These are phyloP conservation scores for Cladosporium oxysporum DNA, from an alignment of 2,329 filamentous ascomycete genomes.

Conservation along the genomic window DNA sequence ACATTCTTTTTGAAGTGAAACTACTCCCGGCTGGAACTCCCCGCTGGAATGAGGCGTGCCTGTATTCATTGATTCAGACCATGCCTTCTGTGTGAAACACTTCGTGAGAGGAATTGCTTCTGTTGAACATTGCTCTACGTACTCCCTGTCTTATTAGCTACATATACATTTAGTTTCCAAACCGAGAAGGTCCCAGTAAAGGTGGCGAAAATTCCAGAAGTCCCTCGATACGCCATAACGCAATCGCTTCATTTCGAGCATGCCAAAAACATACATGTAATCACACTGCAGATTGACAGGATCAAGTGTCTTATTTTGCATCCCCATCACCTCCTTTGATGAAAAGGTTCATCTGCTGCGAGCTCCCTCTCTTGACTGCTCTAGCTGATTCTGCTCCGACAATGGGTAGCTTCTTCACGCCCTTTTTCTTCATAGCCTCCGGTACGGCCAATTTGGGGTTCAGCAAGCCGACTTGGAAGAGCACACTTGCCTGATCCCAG, in stretches of 20 bases:
- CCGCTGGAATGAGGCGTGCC: not conserved
- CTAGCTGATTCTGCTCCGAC: conserved; percentile 49
- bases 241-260: not conserved
- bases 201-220: not conserved
- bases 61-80: not conserved
- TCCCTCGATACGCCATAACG: not conserved
- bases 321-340: conserved; percentile 24
- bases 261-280: not conserved
- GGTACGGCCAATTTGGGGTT: conserved; percentile 56
- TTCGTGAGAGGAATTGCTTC: not conserved
- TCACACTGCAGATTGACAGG: not conserved
- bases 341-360: conserved; percentile 48
- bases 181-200: not conserved
- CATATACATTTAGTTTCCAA: not conserved
- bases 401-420: conserved; percentile 50
- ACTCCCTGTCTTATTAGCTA: not conserved
- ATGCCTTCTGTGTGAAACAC: not conserved
- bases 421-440: conserved; percentile 44
- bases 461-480: conserved; percentile 60
- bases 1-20: not conserved
- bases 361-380: conserved; percentile 48
- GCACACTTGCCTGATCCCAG: conserved; percentile 63
- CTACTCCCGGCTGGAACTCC: not conserved
- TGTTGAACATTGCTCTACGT: not conserved
- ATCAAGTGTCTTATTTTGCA: not conserved